Evolutionary conservation across 1,284 basidiomycete genomes (phyloP).

Genomic region (Puccinia coronata): DNA sequence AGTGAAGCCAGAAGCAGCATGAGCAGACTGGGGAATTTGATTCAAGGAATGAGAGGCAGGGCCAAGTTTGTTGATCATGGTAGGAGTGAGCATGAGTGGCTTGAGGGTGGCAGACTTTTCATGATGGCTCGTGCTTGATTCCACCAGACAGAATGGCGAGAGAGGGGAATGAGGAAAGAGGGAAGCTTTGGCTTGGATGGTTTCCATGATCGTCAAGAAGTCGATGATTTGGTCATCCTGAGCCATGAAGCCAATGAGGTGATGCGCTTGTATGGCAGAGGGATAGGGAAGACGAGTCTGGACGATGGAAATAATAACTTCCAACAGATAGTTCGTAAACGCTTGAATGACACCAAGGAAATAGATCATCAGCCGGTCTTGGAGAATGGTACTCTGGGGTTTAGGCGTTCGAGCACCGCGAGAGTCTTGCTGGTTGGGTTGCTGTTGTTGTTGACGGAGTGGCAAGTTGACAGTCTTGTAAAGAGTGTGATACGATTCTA

Average conservation of each 20-base stretch:
- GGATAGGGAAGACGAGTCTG: slow-evolving; percentile 15
- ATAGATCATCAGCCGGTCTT: slow-evolving; percentile 7
- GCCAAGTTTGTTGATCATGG: slow-evolving; percentile 11
- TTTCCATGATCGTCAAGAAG: neutral
- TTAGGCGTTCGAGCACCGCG: neutral
- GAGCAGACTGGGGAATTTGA: neutral
- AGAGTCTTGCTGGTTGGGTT: neutral
- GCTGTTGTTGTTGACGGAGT: slow-evolving; percentile 12
- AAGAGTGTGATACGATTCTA: neutral
- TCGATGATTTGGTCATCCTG: slow-evolving; percentile 18
- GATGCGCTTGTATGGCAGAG: slow-evolving; percentile 6
- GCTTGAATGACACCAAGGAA: slow-evolving; percentile 9
- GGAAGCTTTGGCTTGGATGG: neutral
- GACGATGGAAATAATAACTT: slow-evolving; percentile 17
- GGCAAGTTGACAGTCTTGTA: slow-evolving; percentile 9
- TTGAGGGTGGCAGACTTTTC: slow-evolving; percentile 8
- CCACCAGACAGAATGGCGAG: neutral
- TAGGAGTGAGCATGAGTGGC: neutral
- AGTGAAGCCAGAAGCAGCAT: neutral
- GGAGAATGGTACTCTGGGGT: neutral
- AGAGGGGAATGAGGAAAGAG: slow-evolving; percentile 9
- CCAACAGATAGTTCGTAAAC: neutral
- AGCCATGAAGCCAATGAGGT: slow-evolving; percentile 6
- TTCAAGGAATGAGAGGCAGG: slow-evolving; percentile 19
- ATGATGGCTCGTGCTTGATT: neutral